These are phyloP conservation scores for Macrolepiota fuliginosa DNA, from an alignment of 768 basidiomycete genomes.

Conservation along the genomic window DNA sequence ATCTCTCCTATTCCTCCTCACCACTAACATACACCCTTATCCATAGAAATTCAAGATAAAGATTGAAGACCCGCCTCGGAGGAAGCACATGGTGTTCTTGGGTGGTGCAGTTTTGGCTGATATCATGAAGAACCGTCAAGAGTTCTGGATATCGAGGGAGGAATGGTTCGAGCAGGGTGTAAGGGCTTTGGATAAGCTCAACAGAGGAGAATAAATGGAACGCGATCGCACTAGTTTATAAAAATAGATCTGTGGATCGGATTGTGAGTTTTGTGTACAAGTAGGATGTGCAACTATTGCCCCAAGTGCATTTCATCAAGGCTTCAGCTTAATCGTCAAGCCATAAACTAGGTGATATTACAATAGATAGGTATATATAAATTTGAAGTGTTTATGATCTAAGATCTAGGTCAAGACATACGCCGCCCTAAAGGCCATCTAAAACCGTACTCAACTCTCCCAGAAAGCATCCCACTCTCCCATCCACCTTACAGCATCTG, in stretches of 20 bases:
- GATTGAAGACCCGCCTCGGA: conserved; percentile 96
- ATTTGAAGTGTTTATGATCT: neutral
- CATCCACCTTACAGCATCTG: conserved; percentile 32
- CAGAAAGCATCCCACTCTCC: conserved; percentile 47
- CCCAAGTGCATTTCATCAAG: neutral
- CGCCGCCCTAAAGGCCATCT: neutral
- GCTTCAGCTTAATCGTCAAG: neutral
- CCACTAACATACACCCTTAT: no score
- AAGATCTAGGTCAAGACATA: neutral
- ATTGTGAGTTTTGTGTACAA: conserved; percentile 4
- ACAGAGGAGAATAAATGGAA: conserved; percentile 51
- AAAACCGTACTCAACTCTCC: conserved; percentile 18
- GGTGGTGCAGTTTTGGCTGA: conserved; percentile 98
- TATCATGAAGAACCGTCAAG: conserved; percentile 93
- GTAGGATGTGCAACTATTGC: neutral
- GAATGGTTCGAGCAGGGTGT: conserved; percentile 95
- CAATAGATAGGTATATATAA: neutral
- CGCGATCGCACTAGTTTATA: neutral
- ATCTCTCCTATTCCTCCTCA: neutral
- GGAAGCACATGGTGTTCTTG: conserved; percentile 99
- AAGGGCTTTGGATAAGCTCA: conserved; percentile 82
- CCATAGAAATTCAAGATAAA: conserved; percentile 97
- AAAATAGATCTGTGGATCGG: neutral
- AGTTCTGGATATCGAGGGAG: conserved; percentile 94
- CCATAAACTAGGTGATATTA: neutral